Percentiles rank a stretch among this genome's conserved stretches.
phyloP scores from a whole-genome alignment of 2,329 filamentous ascomycete species.

The Capronia coronata region DNA sequence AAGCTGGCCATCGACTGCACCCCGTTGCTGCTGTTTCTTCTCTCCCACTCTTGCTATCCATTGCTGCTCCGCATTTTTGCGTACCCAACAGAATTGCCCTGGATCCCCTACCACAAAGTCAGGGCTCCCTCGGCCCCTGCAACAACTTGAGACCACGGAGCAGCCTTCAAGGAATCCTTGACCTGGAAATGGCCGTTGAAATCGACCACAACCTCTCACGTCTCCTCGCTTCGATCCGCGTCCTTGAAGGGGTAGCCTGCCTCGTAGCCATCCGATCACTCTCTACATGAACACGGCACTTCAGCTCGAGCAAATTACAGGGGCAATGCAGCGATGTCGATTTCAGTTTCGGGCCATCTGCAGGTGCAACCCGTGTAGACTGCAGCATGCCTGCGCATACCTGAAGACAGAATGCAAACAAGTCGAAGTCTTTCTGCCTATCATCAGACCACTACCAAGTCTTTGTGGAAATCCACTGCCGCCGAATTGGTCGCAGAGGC shows the following conservation, averaged over 20 bases:
- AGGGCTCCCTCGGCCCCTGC: too few species aligned
- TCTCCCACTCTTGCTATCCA: too few species aligned
- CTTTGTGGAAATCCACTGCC: too few species aligned
- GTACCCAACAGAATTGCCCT: too few species aligned
- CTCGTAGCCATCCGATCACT: neutral
- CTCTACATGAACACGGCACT: neutral
- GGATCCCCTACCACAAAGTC: too few species aligned
- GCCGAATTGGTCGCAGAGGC: too few species aligned
- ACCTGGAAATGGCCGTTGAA: neutral
- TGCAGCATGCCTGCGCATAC: conserved; percentile 8
- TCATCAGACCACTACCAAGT: conserved; percentile 6
- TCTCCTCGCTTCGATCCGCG: neutral
- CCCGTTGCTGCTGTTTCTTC: too few species aligned
- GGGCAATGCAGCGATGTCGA: neutral
- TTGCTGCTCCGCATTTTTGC: too few species aligned
- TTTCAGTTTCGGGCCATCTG: neutral
- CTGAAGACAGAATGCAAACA: neutral
- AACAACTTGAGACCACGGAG: too few species aligned
- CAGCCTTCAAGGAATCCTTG: too few species aligned
- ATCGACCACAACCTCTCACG: neutral
- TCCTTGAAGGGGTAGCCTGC: neutral
- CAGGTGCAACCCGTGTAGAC: conserved; percentile 4
- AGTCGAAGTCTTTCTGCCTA: conserved; percentile 6
- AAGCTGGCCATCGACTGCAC: too few species aligned
- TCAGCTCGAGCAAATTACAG: neutral